Percentiles rank a stretch among this genome's conserved stretches.
These are phyloP conservation scores for Apophysomyces ossiformis DNA, from an alignment of 371 early-diverging fungal genomes.

Conservation along the genomic window DNA sequence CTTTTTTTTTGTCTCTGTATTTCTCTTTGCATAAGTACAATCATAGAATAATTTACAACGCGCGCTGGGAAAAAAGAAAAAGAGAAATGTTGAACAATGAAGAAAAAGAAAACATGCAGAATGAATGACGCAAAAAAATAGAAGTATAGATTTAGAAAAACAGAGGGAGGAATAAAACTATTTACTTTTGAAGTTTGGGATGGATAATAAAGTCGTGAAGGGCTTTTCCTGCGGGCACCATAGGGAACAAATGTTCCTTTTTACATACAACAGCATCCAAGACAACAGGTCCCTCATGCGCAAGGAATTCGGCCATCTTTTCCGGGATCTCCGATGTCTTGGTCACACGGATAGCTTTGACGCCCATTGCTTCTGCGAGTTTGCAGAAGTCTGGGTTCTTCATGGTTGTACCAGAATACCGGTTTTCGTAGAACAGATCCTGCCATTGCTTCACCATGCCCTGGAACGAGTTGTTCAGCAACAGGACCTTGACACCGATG, in stretches of 20 bases:
- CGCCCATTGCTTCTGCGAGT: constrained; percentile 93
- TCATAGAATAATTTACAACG: constrained; percentile 3
- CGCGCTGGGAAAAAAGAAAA: background rate
- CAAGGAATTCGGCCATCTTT: constrained; percentile 89
- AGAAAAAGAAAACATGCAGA: constrained; percentile 1
- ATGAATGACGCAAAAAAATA: constrained; percentile 1
- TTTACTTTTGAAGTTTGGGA: constrained; percentile 40
- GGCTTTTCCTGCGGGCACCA: constrained; percentile 96
- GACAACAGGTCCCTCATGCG: constrained; percentile 85
- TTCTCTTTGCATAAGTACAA: constrained; percentile 8
- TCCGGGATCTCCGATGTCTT: constrained; percentile 85
- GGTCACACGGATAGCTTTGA: constrained; percentile 85
- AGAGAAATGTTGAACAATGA: constrained; percentile 5
- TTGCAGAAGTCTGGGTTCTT: constrained; percentile 98
- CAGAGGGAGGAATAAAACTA: background rate
- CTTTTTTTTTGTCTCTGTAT: background rate
- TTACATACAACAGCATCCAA: constrained; percentile 91
- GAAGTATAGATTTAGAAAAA: background rate
- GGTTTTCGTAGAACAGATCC: constrained; percentile 95
- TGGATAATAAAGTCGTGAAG: constrained; percentile 83
- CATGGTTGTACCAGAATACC: constrained; percentile 94
- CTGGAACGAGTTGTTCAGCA: constrained; percentile 98
- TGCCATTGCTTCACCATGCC: constrained; percentile 99
- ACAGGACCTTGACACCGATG: constrained; percentile 93
- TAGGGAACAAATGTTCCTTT: constrained; percentile 93